These are phyloP conservation scores for Fusarium sp. DNA, from an alignment of 2,329 filamentous ascomycete genomes.

Conservation along the genomic window DNA sequence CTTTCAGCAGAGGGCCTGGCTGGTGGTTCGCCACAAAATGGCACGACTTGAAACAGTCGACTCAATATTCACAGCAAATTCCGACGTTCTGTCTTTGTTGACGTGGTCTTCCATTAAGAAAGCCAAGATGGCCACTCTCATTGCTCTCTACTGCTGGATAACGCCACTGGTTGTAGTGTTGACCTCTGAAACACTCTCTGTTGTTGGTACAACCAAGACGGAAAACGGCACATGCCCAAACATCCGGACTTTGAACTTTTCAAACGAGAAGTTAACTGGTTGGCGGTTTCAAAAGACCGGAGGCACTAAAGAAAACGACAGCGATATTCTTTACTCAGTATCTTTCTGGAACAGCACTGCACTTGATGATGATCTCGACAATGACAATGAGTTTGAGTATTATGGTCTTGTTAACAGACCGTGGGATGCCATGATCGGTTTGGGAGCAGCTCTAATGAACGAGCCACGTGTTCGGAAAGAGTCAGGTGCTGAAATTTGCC, in stretches of 20 bases:
- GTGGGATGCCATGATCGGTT: too few relatives aligned
- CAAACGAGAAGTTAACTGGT: not conserved
- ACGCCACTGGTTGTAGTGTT: not conserved
- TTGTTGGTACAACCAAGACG: not conserved
- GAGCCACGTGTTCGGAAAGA: too few relatives aligned
- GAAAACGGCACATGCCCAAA: not conserved
- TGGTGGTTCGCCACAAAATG: not conserved
- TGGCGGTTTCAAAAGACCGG: too few relatives aligned
- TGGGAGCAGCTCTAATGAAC: too few relatives aligned
- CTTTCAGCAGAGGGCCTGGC: constrained; percentile 6
- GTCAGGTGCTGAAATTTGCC: too few relatives aligned
- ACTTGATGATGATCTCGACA: too few relatives aligned
- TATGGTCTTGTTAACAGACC: too few relatives aligned
- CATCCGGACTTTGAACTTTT: constrained; percentile 19
- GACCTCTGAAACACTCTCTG: not conserved
- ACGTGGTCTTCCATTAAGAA: not conserved
- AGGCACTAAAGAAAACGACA: too few relatives aligned
- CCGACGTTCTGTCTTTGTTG: not conserved
- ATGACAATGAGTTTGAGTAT: too few relatives aligned
- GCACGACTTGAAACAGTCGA: constrained; percentile 2
- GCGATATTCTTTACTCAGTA: not conserved
- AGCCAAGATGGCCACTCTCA: not conserved
- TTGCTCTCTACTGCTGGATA: constrained; percentile 17
- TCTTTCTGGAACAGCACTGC: not conserved
- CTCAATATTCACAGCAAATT: constrained; percentile 10